Evolutionary conservation across 257 asterid species (phyloP).

Genomic region (Solanum arcanum): DNA sequence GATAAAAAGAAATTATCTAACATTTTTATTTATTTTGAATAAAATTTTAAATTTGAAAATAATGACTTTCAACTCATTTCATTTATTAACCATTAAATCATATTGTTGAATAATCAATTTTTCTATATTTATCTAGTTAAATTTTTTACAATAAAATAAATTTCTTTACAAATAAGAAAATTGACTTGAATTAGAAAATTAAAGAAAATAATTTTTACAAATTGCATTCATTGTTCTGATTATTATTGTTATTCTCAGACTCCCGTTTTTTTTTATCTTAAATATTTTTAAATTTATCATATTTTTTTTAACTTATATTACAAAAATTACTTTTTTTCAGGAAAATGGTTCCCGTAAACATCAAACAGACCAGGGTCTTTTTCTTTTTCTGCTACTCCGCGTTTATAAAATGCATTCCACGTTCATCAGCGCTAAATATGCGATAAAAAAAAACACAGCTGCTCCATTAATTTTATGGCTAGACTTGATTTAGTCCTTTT

Average conservation of each 20-base stretch:
- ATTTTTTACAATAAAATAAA: neutral
- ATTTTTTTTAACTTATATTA: neutral
- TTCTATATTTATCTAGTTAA: too few relatives aligned
- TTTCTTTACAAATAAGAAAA: too few relatives aligned
- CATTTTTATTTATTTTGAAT: too few relatives aligned
- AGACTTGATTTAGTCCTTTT: neutral
- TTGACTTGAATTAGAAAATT: too few relatives aligned
- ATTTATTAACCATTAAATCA: too few relatives aligned
- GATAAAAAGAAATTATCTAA: too few relatives aligned
- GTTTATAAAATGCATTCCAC: neutral
- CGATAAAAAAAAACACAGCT: neutral
- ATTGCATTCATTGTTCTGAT: neutral
- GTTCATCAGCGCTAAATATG: neutral
- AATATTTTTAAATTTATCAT: too few relatives aligned
- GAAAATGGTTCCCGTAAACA: neutral
- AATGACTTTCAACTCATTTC: too few relatives aligned
- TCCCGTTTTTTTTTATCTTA: neutral
- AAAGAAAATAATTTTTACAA: neutral
- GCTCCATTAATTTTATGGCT: neutral
- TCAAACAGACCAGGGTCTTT: neutral
- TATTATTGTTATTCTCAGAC: neutral
- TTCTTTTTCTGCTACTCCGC: neutral
- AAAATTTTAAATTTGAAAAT: too few relatives aligned
- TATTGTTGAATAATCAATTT: neutral
- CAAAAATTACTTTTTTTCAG: neutral